Conservation (phyloP, 176 grass and related monocot genomes). For the Juncus inflexus region DNA sequence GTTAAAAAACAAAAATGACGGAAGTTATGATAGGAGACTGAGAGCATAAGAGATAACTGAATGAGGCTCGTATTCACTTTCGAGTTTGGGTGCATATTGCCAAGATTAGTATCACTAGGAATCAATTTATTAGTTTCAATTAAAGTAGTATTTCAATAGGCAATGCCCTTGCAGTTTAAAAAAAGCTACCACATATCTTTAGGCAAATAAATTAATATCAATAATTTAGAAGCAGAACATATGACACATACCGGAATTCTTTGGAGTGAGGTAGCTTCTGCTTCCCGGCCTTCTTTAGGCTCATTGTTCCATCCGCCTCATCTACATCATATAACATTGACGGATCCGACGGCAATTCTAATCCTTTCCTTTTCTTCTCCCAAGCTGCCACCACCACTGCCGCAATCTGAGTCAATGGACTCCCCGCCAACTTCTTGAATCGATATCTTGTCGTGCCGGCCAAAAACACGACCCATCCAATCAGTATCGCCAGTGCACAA, state of each 20-base stretch:
- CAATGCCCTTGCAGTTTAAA: no score
- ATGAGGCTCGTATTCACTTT: no score
- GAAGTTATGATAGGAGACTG: no score
- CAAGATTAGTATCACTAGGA: no score
- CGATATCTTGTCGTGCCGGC: constrained; percentile 55
- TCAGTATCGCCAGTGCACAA: constrained; percentile 54
- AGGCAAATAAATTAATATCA: no score
- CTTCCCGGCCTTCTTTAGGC: constrained; percentile 51
- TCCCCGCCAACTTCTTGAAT: constrained; percentile 89
- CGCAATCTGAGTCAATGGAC: constrained; percentile 78
- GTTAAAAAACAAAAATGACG: no score
- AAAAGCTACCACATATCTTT: no score
- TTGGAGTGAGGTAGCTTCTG: constrained; percentile 72
- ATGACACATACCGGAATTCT: constrained; percentile 46
- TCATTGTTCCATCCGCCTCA: constrained; percentile 21
- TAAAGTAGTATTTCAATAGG: no score
- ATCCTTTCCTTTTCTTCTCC: constrained; percentile 50
- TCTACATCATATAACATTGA: constrained; percentile 49
- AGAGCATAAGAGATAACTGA: no score
- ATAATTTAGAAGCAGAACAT: no score
- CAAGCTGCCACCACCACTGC: constrained; percentile 56
- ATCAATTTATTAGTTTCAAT: no score
- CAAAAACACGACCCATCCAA: constrained; percentile 54
- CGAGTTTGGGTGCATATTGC: no score
- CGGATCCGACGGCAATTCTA: constrained; percentile 57